Conservation (phyloP, 2,329 filamentous ascomycete species). For the Bipolaris cookei region DNA sequence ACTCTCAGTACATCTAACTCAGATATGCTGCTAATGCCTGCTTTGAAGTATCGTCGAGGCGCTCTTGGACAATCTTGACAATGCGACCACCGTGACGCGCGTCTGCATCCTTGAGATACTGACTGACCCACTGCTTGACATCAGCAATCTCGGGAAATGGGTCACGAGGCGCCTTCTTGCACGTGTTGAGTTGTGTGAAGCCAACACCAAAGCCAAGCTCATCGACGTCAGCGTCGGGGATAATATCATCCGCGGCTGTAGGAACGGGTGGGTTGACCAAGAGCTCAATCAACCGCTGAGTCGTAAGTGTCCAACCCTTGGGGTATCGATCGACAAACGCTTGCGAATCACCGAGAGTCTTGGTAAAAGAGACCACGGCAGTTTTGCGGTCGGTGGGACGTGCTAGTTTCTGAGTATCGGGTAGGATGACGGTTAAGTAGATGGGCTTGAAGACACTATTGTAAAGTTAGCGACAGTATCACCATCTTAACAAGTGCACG, state of each 20-base stretch:
- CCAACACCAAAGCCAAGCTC: slow-evolving; percentile 94
- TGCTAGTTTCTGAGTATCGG: slow-evolving; percentile 85
- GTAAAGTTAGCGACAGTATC: slow-evolving; percentile 23
- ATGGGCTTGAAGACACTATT: slow-evolving; percentile 77
- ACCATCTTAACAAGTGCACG: neutral
- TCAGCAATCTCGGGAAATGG: slow-evolving; percentile 85
- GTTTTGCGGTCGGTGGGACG: slow-evolving; percentile 90
- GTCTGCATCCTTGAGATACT: slow-evolving; percentile 80
- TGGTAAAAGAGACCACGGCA: slow-evolving; percentile 90
- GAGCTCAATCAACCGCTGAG: slow-evolving; percentile 85
- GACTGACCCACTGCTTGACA: slow-evolving; percentile 81
- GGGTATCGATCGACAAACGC: slow-evolving; percentile 75
- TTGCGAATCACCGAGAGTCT: slow-evolving; percentile 84
- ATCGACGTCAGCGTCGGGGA: slow-evolving; percentile 89
- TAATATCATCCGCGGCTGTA: slow-evolving; percentile 70
- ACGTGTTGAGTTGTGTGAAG: slow-evolving; percentile 92
- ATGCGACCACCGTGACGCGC: slow-evolving; percentile 73
- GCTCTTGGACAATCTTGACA: slow-evolving; percentile 72
- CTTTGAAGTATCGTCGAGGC: slow-evolving; percentile 60
- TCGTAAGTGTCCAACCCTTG: slow-evolving; percentile 87
- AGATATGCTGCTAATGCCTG: slow-evolving; percentile 48
- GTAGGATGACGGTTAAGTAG: slow-evolving; percentile 85
- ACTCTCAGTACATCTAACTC: slow-evolving; percentile 4
- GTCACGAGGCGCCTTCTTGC: slow-evolving; percentile 75
- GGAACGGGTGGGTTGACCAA: slow-evolving; percentile 85